These are phyloP conservation scores for Fusarium brevicatenulatum DNA, from an alignment of 2,329 filamentous ascomycete species.

Conservation along the genomic window DNA sequence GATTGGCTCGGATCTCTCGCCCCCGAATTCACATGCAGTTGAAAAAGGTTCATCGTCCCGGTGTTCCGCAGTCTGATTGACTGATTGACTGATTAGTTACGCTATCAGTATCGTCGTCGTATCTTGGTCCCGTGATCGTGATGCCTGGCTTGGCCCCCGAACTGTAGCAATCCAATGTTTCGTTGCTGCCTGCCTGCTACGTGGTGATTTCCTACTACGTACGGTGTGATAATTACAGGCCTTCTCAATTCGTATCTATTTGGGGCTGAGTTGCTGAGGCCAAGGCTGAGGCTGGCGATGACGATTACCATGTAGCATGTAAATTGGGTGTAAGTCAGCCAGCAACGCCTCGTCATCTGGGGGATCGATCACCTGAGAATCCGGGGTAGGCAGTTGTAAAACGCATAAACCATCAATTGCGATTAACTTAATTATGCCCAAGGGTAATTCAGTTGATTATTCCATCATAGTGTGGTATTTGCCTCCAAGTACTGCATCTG, in stretches of 20 bases:
- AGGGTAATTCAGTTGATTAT: not conserved
- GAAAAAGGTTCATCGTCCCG: not conserved
- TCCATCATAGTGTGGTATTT: not conserved
- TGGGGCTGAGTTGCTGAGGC: constrained; percentile 22
- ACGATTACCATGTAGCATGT: constrained; percentile 11
- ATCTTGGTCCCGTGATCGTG: constrained; percentile 26
- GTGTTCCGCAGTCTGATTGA: not conserved
- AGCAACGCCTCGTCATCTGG: constrained; percentile 33
- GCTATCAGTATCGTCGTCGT: not conserved
- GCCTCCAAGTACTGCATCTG: not conserved
- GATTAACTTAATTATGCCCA: not conserved
- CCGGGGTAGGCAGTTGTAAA: constrained; percentile 7
- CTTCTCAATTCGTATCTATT: not conserved
- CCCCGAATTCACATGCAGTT: not conserved
- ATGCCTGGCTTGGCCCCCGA: constrained; percentile 11
- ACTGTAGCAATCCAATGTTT: constrained; percentile 19
- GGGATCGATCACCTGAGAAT: constrained; percentile 18
- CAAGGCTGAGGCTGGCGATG: constrained; percentile 1
- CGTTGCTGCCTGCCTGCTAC: constrained; percentile 5
- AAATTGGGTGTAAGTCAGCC: constrained; percentile 14
- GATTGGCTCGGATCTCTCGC: constrained; percentile 31
- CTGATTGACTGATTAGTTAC: not conserved
- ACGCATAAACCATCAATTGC: not conserved
- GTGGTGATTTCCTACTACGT: not conserved
- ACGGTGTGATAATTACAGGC: not conserved